Percentiles rank a stretch among this genome's conserved stretches.
Evolutionary conservation across 306 rosid species (phyloP).

Genomic region (Cicer judaicum): DNA sequence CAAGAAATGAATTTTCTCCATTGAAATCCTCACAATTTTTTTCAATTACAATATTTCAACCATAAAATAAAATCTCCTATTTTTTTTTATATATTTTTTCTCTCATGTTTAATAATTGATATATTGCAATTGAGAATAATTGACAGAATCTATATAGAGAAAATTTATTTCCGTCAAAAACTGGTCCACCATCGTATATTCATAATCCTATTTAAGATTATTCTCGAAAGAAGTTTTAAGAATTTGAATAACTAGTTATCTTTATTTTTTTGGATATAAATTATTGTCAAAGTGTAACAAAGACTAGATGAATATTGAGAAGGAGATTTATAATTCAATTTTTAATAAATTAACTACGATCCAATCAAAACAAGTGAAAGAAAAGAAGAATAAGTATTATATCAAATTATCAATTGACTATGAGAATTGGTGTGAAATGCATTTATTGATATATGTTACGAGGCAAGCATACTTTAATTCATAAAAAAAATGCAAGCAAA

Average conservation of each 20-base stretch:
- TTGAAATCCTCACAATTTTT: too few relatives aligned
- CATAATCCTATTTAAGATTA: not conserved
- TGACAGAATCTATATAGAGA: too few relatives aligned
- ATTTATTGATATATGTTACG: not conserved
- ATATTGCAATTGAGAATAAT: too few relatives aligned
- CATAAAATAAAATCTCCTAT: too few relatives aligned
- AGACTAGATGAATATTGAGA: too few relatives aligned
- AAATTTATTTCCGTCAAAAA: not conserved
- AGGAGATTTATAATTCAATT: too few relatives aligned
- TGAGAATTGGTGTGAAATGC: not conserved
- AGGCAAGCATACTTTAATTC: not conserved
- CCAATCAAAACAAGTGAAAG: not conserved
- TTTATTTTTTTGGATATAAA: too few relatives aligned
- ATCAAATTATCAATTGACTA: constrained; percentile 5
- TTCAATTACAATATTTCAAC: too few relatives aligned
- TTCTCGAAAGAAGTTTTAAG: not conserved
- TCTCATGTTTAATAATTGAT: too few relatives aligned
- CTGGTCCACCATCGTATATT: not conserved
- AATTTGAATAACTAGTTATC: not conserved
- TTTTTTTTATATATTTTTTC: too few relatives aligned
- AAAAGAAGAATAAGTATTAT: not conserved
- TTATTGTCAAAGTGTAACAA: too few relatives aligned
- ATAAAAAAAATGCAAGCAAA: not conserved
- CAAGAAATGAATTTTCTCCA: not conserved
- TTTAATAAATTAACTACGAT: too few relatives aligned